A percentile compares a stretch with the other conserved stretches of the same genome.
Conservation (phyloP, 768 basidiomycete species). For the Russula vinacea region DNA sequence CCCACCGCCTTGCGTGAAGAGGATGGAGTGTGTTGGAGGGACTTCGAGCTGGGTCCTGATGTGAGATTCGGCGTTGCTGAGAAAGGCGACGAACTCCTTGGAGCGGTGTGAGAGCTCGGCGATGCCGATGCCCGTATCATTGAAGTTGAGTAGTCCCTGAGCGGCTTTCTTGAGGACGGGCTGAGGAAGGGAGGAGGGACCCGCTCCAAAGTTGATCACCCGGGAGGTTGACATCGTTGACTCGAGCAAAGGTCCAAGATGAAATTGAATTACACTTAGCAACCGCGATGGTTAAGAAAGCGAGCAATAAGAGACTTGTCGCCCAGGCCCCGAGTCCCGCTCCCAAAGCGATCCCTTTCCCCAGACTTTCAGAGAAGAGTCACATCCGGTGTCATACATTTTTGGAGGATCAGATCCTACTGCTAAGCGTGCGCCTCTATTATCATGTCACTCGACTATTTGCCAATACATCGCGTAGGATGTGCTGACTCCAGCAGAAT, state of each 20-base stretch:
- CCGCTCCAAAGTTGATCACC: constrained; percentile 88
- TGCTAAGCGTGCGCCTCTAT: constrained; percentile 49
- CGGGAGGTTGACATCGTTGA: constrained; percentile 45
- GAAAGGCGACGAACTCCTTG: constrained; percentile 74
- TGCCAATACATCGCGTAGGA: constrained; percentile 39
- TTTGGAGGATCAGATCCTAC: constrained; percentile 61
- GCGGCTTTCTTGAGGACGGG: constrained; percentile 81
- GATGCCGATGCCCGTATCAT: constrained; percentile 89
- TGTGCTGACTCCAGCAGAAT: constrained; percentile 57
- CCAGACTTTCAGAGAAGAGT: constrained; percentile 20
- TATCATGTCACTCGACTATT: not conserved
- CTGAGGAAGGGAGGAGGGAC: constrained; percentile 89
- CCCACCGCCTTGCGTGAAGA: constrained; percentile 95
- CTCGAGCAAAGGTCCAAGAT: not conserved
- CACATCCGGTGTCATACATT: constrained; percentile 33
- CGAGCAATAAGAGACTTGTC: not conserved
- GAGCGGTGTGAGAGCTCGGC: constrained; percentile 96
- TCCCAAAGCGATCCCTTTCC: constrained; percentile 13
- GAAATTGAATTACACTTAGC: not conserved
- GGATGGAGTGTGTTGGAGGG: constrained; percentile 77
- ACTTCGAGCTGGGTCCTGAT: constrained; percentile 77
- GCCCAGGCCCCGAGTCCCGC: not conserved
- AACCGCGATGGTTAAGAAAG: constrained; percentile 20
- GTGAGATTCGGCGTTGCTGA: constrained; percentile 58
- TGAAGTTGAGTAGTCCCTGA: constrained; percentile 84